Conservation (phyloP, 202 grass and related monocot genomes). For the Saccharum hybrid region DNA sequence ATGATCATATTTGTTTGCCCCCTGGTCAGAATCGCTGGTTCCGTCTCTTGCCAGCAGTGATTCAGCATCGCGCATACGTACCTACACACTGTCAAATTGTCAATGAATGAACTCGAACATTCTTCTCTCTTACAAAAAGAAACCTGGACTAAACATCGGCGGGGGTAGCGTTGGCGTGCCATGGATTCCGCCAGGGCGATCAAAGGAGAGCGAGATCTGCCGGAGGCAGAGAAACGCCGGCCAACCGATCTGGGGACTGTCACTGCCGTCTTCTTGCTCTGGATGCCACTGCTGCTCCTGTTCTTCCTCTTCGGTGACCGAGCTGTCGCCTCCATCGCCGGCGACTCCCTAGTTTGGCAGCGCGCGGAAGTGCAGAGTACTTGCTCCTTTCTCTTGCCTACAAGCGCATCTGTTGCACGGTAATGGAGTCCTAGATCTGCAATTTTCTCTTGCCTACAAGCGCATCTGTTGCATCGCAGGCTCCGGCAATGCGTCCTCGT, state of each 20-base stretch:
- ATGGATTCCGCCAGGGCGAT: neutral
- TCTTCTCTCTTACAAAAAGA: neutral
- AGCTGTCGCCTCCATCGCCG: constrained; percentile 41
- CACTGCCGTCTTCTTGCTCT: constrained; percentile 34
- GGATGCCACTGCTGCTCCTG: constrained; percentile 30
- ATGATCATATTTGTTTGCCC: too few species aligned
- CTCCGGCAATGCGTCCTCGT: constrained; percentile 23
- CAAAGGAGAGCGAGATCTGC: neutral
- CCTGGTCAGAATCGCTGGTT: too few species aligned
- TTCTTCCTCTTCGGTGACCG: constrained; percentile 44
- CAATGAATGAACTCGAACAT: too few species aligned
- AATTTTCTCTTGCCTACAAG: too few species aligned
- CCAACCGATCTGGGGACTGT: neutral
- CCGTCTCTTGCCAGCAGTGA: too few species aligned
- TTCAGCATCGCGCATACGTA: too few species aligned
- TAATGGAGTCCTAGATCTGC: too few species aligned
- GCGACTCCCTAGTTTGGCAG: neutral
- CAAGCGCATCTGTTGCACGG: neutral
- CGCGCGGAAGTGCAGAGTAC: constrained; percentile 2
- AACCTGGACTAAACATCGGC: neutral
- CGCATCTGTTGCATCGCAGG: constrained; percentile 25
- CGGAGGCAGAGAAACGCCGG: constrained; percentile 34
- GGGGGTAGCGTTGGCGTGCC: neutral
- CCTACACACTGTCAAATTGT: too few species aligned
- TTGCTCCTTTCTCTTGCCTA: neutral